These are phyloP conservation scores for Aspergillus caelatus DNA, from an alignment of 2,329 filamentous ascomycete genomes.

Conservation along the genomic window DNA sequence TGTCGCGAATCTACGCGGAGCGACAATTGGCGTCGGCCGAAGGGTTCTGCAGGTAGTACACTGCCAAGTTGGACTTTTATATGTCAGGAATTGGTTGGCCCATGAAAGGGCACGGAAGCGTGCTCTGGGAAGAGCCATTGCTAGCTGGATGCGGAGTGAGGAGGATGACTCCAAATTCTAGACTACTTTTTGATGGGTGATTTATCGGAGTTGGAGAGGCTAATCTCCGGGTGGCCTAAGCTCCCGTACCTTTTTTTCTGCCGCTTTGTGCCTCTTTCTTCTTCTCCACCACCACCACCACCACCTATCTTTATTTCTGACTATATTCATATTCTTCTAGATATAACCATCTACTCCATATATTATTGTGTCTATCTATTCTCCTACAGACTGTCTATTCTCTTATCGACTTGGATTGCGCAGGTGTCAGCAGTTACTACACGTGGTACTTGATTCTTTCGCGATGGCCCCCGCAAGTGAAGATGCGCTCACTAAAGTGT, in stretches of 20 bases:
- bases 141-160: conserved; percentile 9
- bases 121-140: conserved; percentile 32
- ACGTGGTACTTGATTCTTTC: neutral
- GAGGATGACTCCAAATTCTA: conserved; percentile 9
- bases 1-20: conserved; percentile 35
- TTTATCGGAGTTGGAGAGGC: conserved; percentile 29
- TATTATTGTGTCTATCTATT: neutral
- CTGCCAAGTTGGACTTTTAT: conserved; percentile 30
- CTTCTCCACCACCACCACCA: neutral
- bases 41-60: conserved; percentile 33
- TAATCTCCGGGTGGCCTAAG: conserved; percentile 40
- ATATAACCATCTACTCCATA: neutral
- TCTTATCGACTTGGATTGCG: neutral
- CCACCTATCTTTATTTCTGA: neutral
- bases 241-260: conserved; percentile 32
- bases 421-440: neutral
- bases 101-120: conserved; percentile 35
- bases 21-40: conserved; percentile 17
- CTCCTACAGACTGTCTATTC: neutral
- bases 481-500: conserved; percentile 44
- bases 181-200: conserved; percentile 21
- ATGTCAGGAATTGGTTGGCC: conserved; percentile 29
- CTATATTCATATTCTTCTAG: neutral
- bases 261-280: conserved; percentile 7
- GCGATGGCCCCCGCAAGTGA: conserved; percentile 37